Conservation (phyloP, 352 stramenopile species). For the Phytophthora colocasiae region DNA sequence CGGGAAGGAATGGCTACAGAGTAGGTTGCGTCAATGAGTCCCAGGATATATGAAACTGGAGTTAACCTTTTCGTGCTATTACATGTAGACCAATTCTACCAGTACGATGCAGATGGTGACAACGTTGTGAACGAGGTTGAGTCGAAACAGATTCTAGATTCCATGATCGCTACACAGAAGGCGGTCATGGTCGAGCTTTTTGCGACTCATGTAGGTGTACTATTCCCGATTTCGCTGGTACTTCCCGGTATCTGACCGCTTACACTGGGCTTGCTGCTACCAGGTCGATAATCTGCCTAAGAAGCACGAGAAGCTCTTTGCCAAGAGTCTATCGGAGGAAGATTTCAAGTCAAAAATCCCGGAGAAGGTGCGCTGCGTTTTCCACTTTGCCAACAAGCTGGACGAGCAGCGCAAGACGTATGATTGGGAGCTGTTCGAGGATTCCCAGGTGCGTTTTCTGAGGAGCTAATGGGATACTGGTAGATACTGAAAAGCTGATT, state of each 20-base stretch:
- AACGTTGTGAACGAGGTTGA: constrained; percentile 61
- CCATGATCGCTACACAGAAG: constrained; percentile 67
- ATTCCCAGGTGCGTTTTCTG: constrained; percentile 49
- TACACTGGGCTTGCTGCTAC: constrained; percentile 1
- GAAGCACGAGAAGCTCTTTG: constrained; percentile 63
- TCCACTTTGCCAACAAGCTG: constrained; percentile 71
- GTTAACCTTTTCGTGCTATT: constrained; percentile 8
- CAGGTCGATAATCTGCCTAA: constrained; percentile 71
- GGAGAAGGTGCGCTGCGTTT: constrained; percentile 80
- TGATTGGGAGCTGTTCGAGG: constrained; percentile 67
- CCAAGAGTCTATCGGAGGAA: constrained; percentile 58
- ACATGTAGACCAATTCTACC: constrained; percentile 60
- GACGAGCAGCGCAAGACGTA: constrained; percentile 63
- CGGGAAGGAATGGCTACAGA: constrained; percentile 52
- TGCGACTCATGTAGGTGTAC: constrained; percentile 53
- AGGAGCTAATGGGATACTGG: not conserved
- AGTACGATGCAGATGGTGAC: constrained; percentile 66
- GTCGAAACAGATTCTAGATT: constrained; percentile 63
- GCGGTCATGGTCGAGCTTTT: constrained; percentile 68
- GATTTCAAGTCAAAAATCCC: constrained; percentile 78
- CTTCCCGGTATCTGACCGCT: constrained; percentile 4
- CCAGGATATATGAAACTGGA: constrained; percentile 5
- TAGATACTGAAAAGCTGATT: not conserved
- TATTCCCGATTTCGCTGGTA: not conserved
- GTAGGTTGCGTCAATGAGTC: constrained; percentile 19